Evolutionary conservation across 2,329 filamentous ascomycete species (phyloP).

Genomic region (Penicillium sp.): DNA sequence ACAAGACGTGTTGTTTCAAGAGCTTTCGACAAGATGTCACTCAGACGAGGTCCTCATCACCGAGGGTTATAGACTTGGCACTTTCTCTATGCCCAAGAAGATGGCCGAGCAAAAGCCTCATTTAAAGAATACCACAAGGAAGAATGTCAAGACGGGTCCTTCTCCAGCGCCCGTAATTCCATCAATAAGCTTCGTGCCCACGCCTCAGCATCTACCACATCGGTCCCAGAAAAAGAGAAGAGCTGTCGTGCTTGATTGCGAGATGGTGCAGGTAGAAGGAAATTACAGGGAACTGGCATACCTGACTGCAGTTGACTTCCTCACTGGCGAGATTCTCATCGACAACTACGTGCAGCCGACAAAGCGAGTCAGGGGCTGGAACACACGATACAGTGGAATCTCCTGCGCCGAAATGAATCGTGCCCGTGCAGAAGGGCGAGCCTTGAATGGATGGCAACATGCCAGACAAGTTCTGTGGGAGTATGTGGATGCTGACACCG

Average conservation of each 20-base stretch:
- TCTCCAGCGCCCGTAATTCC: background rate
- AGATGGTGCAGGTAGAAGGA: slow-evolving; percentile 45
- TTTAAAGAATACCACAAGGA: background rate
- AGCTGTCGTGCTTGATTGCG: slow-evolving; percentile 50
- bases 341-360: slow-evolving; percentile 43
- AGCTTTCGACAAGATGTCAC: background rate
- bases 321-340: slow-evolving; percentile 49
- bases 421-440: slow-evolving; percentile 23
- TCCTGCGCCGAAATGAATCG: background rate
- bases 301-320: slow-evolving; percentile 45
- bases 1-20: background rate
- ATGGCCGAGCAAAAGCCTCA: background rate
- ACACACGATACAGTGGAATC: slow-evolving; percentile 42
- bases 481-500: slow-evolving; percentile 44
- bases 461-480: slow-evolving; percentile 46
- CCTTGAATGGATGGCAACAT: slow-evolving; percentile 42
- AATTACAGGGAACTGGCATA: slow-evolving; percentile 35
- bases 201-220: background rate
- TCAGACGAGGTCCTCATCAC: background rate
- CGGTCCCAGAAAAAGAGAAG: background rate
- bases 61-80: background rate
- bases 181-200: background rate
- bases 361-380: slow-evolving; percentile 36
- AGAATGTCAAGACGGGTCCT: background rate
- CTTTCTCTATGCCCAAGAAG: background rate